Evolutionary conservation across 257 asterid genomes (phyloP).

Genomic region (Capsicum pubescens): DNA sequence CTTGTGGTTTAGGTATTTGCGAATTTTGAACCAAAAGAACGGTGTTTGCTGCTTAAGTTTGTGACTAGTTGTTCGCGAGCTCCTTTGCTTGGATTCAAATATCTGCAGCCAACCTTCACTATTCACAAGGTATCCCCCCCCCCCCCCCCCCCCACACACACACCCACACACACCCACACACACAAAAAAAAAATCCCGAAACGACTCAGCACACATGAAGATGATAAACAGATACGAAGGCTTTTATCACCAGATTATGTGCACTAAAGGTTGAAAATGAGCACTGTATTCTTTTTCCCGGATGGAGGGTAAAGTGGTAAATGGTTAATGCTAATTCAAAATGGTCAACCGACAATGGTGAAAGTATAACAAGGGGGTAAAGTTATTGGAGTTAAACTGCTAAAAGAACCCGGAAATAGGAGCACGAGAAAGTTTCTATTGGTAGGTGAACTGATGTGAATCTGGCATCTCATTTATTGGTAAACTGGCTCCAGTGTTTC

Average conservation of each 20-base stretch:
- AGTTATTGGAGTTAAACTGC: neutral
- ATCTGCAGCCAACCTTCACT: conserved; percentile 95
- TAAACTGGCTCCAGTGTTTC: neutral
- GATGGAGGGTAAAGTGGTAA: neutral
- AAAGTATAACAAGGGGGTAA: conserved; percentile 12
- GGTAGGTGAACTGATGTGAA: conserved; percentile 16
- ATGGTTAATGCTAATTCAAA: neutral
- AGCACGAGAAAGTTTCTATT: neutral
- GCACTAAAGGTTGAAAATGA: neutral
- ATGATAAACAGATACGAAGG: conserved; percentile 2
- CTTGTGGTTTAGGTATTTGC: conserved; percentile 64
- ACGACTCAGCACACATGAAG: neutral
- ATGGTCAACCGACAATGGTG: conserved; percentile 5
- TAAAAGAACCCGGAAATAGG: neutral
- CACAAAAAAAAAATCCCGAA: no score
- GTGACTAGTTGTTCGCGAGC: conserved; percentile 99
- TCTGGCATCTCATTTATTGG: conserved; percentile 13
- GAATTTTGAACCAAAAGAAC: conserved; percentile 79
- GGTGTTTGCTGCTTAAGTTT: conserved; percentile 95
- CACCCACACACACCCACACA: no score
- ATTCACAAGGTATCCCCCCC: conserved; percentile 74
- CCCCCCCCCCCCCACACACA: neutral
- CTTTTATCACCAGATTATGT: neutral
- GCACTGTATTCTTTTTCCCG: neutral
- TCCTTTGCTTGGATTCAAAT: conserved; percentile 92